Evolutionary conservation across 345 rosid genomes (phyloP), one percentile per base, ranked within the genome.

Genomic region (Citrus hindsii): DNA sequence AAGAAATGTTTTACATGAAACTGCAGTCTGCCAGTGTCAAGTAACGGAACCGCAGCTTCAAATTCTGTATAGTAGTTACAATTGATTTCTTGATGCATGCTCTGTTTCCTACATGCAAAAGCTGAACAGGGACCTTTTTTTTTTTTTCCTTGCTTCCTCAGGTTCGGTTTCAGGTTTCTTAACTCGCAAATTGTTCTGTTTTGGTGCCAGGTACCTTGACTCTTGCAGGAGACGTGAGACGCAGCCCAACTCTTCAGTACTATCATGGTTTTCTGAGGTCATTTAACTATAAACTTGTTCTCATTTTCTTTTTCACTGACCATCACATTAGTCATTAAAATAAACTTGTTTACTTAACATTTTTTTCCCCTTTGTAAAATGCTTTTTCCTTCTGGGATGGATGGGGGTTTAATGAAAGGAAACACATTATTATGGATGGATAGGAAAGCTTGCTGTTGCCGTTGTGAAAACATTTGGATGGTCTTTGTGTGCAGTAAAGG

Each of bases 211-310:
- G 82, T 89, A 87, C 59, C 72, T 76, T 59, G 80, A 82, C 78
- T 87, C 79, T 72, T 89, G 92, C 81, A 80, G 71, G 77, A 84
- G 59, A 81, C 89, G 79, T 62, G 79, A 67, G 2, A 83, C 72
- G 76, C 80, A 9, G 32, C 89, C 88, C 37, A 89, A 83, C 53
- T 63, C 83, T 63, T 73, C 75, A 14, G 82, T 85, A 18, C 14
- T 81, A 28, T 83, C 87, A 10, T 89, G 87, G 84, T 81, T 89
- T 77, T 77, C 76, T 3, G 78, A 89, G 92, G 92, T 89, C 16
- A 61, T 30, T 51, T 28, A 63, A 59, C 2, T 14, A n/a, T 55
- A 21, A 51, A 75, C 38, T n/a, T 35, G 12, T 62, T 0, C 18
- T 3, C 27, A 21, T 40, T 27, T 37, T 73, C 3, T 58, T 59